These are phyloP conservation scores for Microstegium vimineum DNA, from an alignment of 176 grass and related monocot species.

Conservation along the genomic window DNA sequence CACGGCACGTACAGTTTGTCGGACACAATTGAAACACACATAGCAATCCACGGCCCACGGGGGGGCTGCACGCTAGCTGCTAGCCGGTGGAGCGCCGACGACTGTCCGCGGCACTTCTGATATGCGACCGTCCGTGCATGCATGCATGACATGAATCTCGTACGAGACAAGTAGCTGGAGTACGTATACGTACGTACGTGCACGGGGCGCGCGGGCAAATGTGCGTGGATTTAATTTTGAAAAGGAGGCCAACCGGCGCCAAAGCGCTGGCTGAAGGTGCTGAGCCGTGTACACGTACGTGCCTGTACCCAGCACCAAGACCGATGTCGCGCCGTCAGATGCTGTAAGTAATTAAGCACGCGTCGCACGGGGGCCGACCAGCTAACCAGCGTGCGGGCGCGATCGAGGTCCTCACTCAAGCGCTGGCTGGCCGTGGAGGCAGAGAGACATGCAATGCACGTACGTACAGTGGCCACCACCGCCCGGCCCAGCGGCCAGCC, in stretches of 20 bases:
- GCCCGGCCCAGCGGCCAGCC: background rate
- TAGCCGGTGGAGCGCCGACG: no score
- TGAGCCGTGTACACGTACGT: no score
- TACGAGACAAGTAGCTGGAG: no score
- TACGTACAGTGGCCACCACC: background rate
- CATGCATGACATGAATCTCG: background rate
- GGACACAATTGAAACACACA: no score
- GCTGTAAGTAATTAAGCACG: no score
- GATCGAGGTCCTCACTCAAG: background rate
- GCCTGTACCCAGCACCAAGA: background rate
- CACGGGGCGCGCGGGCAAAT: background rate
- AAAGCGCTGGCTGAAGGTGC: background rate
- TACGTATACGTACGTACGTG: no score
- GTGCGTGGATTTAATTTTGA: background rate
- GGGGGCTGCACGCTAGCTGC: no score
- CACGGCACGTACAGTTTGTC: no score
- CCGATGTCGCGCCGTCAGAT: background rate
- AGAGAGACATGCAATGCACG: no score
- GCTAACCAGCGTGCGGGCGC: background rate
- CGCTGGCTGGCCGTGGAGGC: background rate
- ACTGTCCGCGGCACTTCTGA: background rate
- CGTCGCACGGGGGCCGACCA: background rate
- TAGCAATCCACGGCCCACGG: no score
- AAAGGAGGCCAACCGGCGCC: background rate
- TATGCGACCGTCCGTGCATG: background rate